Evolutionary conservation across 2,329 filamentous ascomycete genomes (phyloP), one percentile per base, ranked within the genome.

Genomic region (Trichoderma aggressivum): DNA sequence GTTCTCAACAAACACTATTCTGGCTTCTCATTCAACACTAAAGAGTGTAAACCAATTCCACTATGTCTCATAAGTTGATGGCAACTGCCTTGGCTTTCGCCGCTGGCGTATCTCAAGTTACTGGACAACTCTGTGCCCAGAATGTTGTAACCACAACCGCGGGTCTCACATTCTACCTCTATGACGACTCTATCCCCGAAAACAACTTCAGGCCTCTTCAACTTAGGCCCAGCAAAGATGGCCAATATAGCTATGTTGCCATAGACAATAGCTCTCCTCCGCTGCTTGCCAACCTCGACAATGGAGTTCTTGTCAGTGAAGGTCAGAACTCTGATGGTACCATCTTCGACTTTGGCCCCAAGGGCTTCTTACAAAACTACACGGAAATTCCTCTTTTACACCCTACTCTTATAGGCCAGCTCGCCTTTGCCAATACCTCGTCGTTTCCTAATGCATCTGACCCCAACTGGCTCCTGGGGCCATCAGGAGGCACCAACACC

Each of bases 201-300:
- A 65, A 64, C 50, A 71, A 71, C 36, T 65, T 32, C 36, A 28
- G 16, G 21, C 69, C 69, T 28, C 69, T 71, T 59, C 60, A 71
- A 28, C 18, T 71, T 21, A 55, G 69, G 10, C 69, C 69, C 6
- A 65, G 60, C 62, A 53, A 61, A 18, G 61, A 64, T 16, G 69
- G 69, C 14, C 34, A 60, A n/a, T 71, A 39, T 16, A 58, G 53
- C 30, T 71, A 71, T 16, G 28, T 71, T 21, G 69, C 69, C 7
- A 12, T 66, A 21, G 69, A 71, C 61, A 66, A 71, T 6, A 71
- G 61, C 55, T 71, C 69, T 8, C 69, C 69, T 3, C 18, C 55
- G 5, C 55, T 71, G 11, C 30, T 50, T 18, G 69, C 55, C 53
- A 71, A 71, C 55, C 43, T 65, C 16, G 61, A 71, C 36, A 71